These are phyloP conservation scores for Butyriboletus appendiculatus DNA, from an alignment of 1,284 basidiomycete genomes.

Conservation along the genomic window DNA sequence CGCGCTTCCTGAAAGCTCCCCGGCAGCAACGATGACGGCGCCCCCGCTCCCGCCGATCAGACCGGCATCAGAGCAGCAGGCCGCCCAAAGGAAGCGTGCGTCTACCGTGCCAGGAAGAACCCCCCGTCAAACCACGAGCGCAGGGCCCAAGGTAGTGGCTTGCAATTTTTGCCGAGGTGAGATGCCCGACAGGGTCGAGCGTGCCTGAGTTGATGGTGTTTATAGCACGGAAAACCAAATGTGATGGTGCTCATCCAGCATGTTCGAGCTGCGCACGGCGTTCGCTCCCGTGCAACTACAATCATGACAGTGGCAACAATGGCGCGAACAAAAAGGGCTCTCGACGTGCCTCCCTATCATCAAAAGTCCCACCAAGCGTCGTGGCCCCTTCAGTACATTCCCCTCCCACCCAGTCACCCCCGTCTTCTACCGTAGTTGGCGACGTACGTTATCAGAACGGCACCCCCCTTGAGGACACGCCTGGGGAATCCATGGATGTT, in stretches of 20 bases:
- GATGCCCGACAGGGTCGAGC: constrained; percentile 8
- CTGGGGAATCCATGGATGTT: constrained; percentile 31
- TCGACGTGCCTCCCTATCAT: constrained; percentile 49
- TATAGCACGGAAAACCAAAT: constrained; percentile 80
- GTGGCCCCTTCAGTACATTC: constrained; percentile 50
- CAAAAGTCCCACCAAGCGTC: constrained; percentile 40
- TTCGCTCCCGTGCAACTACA: constrained; percentile 73
- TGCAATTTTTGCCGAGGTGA: constrained; percentile 82
- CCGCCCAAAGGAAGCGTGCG: constrained; percentile 63
- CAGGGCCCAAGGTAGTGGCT: constrained; percentile 79
- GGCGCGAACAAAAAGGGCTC: constrained; percentile 47
- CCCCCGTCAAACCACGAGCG: constrained; percentile 57
- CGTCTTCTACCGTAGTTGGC: constrained; percentile 39
- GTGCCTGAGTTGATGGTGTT: constrained; percentile 8
- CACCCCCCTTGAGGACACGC: constrained; percentile 28
- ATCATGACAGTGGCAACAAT: constrained; percentile 54
- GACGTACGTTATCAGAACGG: constrained; percentile 36
- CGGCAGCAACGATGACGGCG: constrained; percentile 57
- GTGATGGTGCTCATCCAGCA: constrained; percentile 75
- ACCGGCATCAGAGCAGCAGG: constrained; percentile 60
- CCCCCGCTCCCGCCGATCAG: constrained; percentile 60
- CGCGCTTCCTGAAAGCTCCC: constrained; percentile 53
- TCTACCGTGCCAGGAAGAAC: constrained; percentile 65
- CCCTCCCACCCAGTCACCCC: constrained; percentile 50
- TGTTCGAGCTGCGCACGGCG: constrained; percentile 78